Conservation (phyloP, 2,329 filamentous ascomycete genomes). For the Pleoardoris graminearum region DNA sequence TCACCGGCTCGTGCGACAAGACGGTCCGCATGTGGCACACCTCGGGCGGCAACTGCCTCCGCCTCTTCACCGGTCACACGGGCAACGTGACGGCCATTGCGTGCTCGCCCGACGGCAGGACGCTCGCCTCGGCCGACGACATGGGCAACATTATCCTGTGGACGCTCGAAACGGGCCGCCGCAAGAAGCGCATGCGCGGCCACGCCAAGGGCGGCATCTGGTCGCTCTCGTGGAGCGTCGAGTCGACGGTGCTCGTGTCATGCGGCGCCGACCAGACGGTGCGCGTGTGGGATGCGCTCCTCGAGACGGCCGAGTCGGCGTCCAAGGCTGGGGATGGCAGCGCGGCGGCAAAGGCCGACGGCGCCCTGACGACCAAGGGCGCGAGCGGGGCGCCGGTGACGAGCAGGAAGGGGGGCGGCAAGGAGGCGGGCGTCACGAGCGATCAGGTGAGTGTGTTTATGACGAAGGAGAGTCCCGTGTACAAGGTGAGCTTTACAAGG, state of each 20-base stretch:
- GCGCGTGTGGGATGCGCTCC: constrained; percentile 88
- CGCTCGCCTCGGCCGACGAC: constrained; percentile 87
- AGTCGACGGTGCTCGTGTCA: constrained; percentile 87
- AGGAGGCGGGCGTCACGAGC: constrained; percentile 85
- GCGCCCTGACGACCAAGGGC: constrained; percentile 55
- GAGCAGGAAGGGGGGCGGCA: constrained; percentile 70
- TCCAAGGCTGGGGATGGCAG: constrained; percentile 57
- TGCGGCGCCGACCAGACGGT: constrained; percentile 92
- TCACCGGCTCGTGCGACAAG: constrained; percentile 90
- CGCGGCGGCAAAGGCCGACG: constrained; percentile 53
- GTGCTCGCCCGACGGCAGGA: constrained; percentile 84
- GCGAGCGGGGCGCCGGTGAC: constrained; percentile 48
- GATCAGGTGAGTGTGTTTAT: constrained; percentile 95
- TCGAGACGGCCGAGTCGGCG: constrained; percentile 58
- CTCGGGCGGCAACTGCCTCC: constrained; percentile 81
- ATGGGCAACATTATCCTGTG: constrained; percentile 91
- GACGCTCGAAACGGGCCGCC: constrained; percentile 84
- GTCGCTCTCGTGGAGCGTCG: constrained; percentile 89
- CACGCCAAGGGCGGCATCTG: constrained; percentile 93
- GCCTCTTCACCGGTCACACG: constrained; percentile 88
- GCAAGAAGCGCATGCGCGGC: constrained; percentile 90
- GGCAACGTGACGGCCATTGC: constrained; percentile 84
- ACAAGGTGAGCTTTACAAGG: constrained; percentile 88
- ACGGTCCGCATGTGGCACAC: constrained; percentile 97
- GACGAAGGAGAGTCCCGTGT: constrained; percentile 94